Percentiles rank a stretch among this genome's conserved stretches.
Evolutionary conservation across 345 rosid genomes (phyloP).

Genomic region (Fremontodendron californicum): DNA sequence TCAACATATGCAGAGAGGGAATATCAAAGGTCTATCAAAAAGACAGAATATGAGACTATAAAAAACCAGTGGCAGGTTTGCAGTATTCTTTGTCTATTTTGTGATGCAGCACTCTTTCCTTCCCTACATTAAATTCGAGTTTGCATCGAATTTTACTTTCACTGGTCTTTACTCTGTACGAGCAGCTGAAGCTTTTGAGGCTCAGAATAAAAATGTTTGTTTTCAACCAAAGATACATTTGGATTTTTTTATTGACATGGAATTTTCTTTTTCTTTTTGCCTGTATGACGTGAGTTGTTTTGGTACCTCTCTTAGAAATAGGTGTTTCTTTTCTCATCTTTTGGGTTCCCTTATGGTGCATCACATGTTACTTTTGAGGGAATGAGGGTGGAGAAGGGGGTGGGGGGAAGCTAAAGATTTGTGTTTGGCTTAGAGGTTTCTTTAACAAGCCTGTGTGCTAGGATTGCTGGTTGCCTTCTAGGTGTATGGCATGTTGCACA

Average conservation of each 20-base stretch:
- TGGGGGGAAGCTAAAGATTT: background rate
- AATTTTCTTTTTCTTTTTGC: background rate
- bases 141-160: background rate
- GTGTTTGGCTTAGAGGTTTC: background rate
- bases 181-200: background rate
- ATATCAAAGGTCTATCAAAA: slow-evolving; percentile 52
- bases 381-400: background rate
- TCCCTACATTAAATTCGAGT: background rate
- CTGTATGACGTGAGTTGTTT: background rate
- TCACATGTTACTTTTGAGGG: background rate
- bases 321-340: background rate
- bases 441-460: background rate
- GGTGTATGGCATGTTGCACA: background rate
- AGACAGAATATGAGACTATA: slow-evolving; percentile 66
- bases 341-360: background rate
- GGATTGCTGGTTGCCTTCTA: background rate
- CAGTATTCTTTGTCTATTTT: background rate
- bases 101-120: background rate
- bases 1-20: slow-evolving; percentile 91
- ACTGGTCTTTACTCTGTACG: background rate
- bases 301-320: background rate
- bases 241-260: background rate
- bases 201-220: background rate
- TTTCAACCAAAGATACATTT: background rate
- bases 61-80: slow-evolving; percentile 94